phyloP scores from a whole-genome alignment of 73 alveolate genomes.

The Blepharisma stoltei region DNA sequence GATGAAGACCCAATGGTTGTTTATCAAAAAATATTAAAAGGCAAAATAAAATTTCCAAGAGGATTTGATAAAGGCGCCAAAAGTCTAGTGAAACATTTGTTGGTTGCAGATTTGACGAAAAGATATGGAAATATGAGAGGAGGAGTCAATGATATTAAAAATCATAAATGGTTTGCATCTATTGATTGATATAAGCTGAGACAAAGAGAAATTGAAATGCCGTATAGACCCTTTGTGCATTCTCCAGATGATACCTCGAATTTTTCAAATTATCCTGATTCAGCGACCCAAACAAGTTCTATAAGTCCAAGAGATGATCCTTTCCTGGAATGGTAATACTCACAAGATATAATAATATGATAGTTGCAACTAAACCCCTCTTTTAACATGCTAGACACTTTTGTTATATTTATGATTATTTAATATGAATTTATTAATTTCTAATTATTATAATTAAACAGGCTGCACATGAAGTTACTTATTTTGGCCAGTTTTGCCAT shows the following conservation, averaged over 20 bases:
- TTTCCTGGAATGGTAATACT: constrained; percentile 73
- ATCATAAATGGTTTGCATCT: constrained; percentile 74
- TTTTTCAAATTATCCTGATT: constrained; percentile 86
- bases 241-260: constrained; percentile 82
- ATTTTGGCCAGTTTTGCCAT: too few relatives aligned
- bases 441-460: too few relatives aligned
- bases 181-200: constrained; percentile 52
- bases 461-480: too few relatives aligned
- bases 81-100: constrained; percentile 69
- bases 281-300: constrained; percentile 71
- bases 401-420: too few relatives aligned
- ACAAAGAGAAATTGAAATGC: constrained; percentile 72
- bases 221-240: constrained; percentile 75
- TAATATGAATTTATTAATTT: too few relatives aligned
- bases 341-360: too few relatives aligned
- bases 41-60: constrained; percentile 84
- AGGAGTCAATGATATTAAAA: constrained; percentile 87
- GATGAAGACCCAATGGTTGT: constrained; percentile 98
- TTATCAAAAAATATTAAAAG: constrained; percentile 85
- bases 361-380: too few relatives aligned
- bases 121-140: constrained; percentile 81
- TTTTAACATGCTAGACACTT: too few relatives aligned
- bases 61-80: constrained; percentile 73
- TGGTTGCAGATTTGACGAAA: constrained; percentile 82
- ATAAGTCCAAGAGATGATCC: constrained; percentile 77